phyloP scores from a whole-genome alignment of 352 stramenopile species.

The Halophytophthora polymorphica region DNA sequence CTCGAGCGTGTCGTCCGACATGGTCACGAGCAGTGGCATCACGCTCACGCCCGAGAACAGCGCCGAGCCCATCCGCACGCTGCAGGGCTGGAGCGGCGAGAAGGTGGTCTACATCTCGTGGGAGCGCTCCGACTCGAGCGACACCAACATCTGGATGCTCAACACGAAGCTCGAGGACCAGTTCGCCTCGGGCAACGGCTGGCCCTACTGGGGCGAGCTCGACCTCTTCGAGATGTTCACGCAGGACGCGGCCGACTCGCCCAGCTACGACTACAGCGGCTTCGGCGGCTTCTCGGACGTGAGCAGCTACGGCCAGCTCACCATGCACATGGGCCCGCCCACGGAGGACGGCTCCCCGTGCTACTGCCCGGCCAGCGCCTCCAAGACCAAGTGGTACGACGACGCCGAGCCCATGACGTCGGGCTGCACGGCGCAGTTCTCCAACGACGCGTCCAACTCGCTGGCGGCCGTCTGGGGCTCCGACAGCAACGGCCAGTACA shows the following conservation, averaged over 20 bases:
- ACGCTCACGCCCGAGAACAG: constrained; percentile 52
- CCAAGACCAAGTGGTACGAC: constrained; percentile 56
- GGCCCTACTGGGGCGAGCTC: constrained; percentile 73
- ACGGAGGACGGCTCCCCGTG: constrained; percentile 40
- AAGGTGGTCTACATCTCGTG: constrained; percentile 76
- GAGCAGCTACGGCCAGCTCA: constrained; percentile 64
- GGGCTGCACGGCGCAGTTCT: constrained; percentile 66
- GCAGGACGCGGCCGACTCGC: constrained; percentile 40
- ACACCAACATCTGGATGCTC: constrained; percentile 87
- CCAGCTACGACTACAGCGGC: constrained; percentile 49
- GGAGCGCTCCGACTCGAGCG: constrained; percentile 52
- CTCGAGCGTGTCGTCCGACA: constrained; percentile 26
- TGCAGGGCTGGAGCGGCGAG: constrained; percentile 59
- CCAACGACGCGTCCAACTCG: constrained; percentile 50
- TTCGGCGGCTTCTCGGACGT: constrained; percentile 33
- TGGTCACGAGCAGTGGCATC: constrained; percentile 52
- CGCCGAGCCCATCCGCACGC: constrained; percentile 54
- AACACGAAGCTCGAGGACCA: constrained; percentile 71
- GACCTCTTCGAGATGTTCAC: constrained; percentile 87
- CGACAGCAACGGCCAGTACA: constrained; percentile 59
- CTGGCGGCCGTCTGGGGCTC: constrained; percentile 66
- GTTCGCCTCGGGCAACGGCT: constrained; percentile 55
- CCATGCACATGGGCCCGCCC: constrained; percentile 64
- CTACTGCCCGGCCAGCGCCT: constrained; percentile 45
- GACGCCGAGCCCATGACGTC: constrained; percentile 60